Conservation (phyloP, 2,329 filamentous ascomycete species). For the Fusarium piperis region DNA sequence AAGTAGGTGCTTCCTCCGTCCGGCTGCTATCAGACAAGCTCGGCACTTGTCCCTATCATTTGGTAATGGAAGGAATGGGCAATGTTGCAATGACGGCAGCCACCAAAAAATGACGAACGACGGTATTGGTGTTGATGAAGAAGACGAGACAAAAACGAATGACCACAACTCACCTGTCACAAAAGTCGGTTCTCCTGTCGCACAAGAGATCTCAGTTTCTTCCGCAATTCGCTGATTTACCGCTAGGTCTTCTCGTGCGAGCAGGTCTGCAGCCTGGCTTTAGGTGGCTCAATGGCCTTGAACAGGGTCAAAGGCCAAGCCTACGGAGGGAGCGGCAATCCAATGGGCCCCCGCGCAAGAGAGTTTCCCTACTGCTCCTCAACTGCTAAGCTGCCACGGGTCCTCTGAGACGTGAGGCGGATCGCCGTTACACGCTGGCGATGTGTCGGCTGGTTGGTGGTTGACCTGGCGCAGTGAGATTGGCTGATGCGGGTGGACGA, state of each 20-base stretch:
- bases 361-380: conserved; percentile 1
- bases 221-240: neutral
- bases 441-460: conserved; percentile 13
- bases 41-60: neutral
- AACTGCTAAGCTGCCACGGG: neutral
- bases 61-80: conserved; percentile 2
- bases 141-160: conserved; percentile 18
- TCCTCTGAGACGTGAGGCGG: neutral
- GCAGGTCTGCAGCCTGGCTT: conserved; percentile 7
- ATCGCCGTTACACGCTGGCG: conserved; percentile 21
- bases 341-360: neutral
- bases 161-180: conserved; percentile 37
- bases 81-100: conserved; percentile 9
- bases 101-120: neutral
- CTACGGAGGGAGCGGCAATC: neutral
- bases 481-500: conserved; percentile 21
- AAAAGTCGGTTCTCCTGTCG: conserved; percentile 13
- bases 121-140: conserved; percentile 15
- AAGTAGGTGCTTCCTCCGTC: neutral
- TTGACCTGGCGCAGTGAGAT: conserved; percentile 24
- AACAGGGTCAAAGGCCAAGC: conserved; percentile 14
- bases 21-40: neutral
- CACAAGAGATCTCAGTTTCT: conserved; percentile 1
- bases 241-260: neutral
- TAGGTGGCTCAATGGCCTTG: conserved; percentile 16